These are phyloP conservation scores for Cadophora malorum DNA, from an alignment of 2,329 filamentous ascomycete genomes.

Conservation along the genomic window DNA sequence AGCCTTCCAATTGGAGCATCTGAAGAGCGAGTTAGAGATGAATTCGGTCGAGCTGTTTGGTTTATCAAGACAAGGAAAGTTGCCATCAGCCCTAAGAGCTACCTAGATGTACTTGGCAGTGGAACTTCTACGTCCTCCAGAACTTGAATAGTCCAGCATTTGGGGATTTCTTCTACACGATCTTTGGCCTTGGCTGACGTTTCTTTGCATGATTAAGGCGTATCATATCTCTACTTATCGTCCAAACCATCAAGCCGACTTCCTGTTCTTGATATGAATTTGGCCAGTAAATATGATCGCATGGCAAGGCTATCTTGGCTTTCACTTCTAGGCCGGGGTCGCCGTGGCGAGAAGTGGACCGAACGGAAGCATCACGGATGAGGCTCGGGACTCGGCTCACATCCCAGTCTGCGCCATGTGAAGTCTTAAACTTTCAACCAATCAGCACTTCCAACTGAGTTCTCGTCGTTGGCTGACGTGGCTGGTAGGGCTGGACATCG, in stretches of 20 bases:
- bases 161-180: neutral
- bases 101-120: neutral
- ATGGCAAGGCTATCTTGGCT: neutral
- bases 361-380: neutral
- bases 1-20: neutral
- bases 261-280: neutral
- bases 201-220: neutral
- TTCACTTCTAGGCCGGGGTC: neutral
- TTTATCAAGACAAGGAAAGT: neutral
- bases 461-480: neutral
- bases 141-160: neutral
- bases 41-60: neutral
- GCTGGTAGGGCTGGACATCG: conserved; percentile 6
- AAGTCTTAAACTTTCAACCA: neutral
- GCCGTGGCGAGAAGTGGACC: neutral
- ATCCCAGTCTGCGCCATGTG: neutral
- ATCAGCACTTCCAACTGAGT: neutral
- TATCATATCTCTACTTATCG: neutral
- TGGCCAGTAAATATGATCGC: neutral
- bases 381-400: conserved; percentile 9
- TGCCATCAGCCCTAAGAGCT: neutral
- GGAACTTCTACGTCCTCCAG: neutral
- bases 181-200: neutral
- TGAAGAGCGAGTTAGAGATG: neutral
- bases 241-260: neutral